Evolutionary conservation across 306 rosid species (phyloP).

Genomic region (Rosa chinensis): DNA sequence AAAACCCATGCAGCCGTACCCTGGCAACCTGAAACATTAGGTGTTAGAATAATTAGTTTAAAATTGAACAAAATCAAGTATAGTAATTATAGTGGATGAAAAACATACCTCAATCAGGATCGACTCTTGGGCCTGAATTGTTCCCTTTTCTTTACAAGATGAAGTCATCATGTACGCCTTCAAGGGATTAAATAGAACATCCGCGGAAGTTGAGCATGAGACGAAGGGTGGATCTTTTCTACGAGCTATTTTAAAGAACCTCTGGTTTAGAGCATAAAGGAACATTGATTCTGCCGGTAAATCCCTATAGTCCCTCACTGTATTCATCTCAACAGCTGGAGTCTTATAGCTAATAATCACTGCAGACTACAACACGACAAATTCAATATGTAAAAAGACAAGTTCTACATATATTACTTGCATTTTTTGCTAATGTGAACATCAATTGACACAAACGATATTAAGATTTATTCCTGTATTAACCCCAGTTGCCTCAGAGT

Average conservation of each 20-base stretch:
- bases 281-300: constrained; percentile 95
- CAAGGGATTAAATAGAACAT: constrained; percentile 74
- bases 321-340: constrained; percentile 69
- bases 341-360: constrained; percentile 95
- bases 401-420: constrained; percentile 1
- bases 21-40: constrained; percentile 71
- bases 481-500: constrained; percentile 98
- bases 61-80: constrained; percentile 11
- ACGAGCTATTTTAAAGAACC: constrained; percentile 90
- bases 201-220: constrained; percentile 90
- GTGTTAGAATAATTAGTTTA: constrained; percentile 28
- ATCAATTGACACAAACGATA: constrained; percentile 13
- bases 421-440: constrained; percentile 8
- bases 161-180: constrained; percentile 88
- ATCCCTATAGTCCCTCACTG: constrained; percentile 82
- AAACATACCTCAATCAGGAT: constrained; percentile 77
- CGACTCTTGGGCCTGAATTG: constrained; percentile 75
- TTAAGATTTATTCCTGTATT: constrained; percentile 42
- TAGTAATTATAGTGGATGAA: constrained; percentile 23
- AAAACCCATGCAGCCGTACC: constrained; percentile 85
- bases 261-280: constrained; percentile 78
- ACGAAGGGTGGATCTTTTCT: constrained; percentile 92
- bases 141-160: constrained; percentile 83
- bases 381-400: constrained; percentile 21
- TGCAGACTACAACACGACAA: constrained; percentile 64